These are phyloP conservation scores for Erythrophleum fordii DNA, from an alignment of 306 rosid genomes.

Conservation along the genomic window DNA sequence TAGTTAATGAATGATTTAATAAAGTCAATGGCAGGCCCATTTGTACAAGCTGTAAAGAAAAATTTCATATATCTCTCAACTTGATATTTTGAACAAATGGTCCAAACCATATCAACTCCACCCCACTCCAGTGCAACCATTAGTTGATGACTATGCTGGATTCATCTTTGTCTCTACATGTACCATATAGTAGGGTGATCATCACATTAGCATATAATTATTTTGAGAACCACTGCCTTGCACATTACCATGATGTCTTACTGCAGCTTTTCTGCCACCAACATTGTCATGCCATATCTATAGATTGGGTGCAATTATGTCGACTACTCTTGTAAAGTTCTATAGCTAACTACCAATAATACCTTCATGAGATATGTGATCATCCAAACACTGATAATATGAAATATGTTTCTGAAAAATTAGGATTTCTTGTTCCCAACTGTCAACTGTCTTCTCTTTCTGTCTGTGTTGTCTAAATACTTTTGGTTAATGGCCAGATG, in stretches of 20 bases:
- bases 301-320: neutral
- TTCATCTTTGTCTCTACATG: neutral
- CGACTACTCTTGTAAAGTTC: neutral
- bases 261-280: neutral
- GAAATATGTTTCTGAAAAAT: neutral
- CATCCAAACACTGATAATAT: neutral
- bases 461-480: too few species aligned
- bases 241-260: neutral
- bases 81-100: neutral
- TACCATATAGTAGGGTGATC: neutral
- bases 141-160: neutral
- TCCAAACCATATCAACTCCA: neutral
- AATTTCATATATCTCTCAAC: neutral
- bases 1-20: neutral
- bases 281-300: neutral
- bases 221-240: neutral
- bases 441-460: constrained; percentile 18
- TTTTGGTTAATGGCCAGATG: neutral
- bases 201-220: neutral
- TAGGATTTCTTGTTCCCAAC: neutral
- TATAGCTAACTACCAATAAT: neutral
- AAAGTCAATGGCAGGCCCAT: neutral
- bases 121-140: neutral
- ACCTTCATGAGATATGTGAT: neutral
- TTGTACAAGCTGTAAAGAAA: neutral